phyloP scores from a whole-genome alignment of 2,329 filamentous ascomycete genomes.

The Cladorrhinum sp. region DNA sequence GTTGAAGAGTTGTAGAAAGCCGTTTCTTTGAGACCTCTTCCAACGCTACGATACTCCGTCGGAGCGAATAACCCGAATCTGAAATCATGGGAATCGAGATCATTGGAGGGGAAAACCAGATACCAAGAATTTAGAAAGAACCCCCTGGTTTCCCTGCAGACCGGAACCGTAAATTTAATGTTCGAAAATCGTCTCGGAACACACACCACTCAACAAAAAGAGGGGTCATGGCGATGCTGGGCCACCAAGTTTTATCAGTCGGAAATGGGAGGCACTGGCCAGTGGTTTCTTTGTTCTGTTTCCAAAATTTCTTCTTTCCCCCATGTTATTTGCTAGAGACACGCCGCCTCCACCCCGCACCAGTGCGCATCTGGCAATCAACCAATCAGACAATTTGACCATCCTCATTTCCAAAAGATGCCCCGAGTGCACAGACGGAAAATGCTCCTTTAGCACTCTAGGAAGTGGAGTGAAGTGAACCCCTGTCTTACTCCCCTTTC shows the following conservation, averaged over 20 bases:
- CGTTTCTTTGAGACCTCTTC: too few species aligned
- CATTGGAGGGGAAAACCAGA: not conserved
- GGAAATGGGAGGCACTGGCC: conserved; percentile 11
- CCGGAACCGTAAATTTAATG: not conserved
- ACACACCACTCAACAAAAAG: not conserved
- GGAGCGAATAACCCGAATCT: too few species aligned
- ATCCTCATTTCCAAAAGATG: conserved; percentile 17
- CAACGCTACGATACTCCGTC: too few species aligned
- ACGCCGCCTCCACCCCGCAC: conserved; percentile 14
- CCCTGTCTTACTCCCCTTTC: conserved; percentile 12
- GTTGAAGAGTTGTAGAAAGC: too few species aligned
- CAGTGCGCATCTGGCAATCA: conserved; percentile 3
- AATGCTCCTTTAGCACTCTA: conserved; percentile 11
- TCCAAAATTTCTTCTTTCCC: conserved; percentile 24
- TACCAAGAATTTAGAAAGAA: too few species aligned
- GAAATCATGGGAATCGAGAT: too few species aligned
- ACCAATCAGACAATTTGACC: conserved; percentile 17
- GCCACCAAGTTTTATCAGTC: not conserved
- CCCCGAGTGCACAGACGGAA: conserved; percentile 19
- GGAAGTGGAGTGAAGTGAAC: conserved; percentile 14
- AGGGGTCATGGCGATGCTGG: not conserved
- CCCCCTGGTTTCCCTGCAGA: not conserved
- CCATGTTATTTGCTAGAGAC: conserved; percentile 7
- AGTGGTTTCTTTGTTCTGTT: conserved; percentile 18
- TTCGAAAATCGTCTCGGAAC: conserved; percentile 2